Evolutionary conservation across 2,329 filamentous ascomycete genomes (phyloP).

Genomic region (Phyllosticta citribraziliensis): DNA sequence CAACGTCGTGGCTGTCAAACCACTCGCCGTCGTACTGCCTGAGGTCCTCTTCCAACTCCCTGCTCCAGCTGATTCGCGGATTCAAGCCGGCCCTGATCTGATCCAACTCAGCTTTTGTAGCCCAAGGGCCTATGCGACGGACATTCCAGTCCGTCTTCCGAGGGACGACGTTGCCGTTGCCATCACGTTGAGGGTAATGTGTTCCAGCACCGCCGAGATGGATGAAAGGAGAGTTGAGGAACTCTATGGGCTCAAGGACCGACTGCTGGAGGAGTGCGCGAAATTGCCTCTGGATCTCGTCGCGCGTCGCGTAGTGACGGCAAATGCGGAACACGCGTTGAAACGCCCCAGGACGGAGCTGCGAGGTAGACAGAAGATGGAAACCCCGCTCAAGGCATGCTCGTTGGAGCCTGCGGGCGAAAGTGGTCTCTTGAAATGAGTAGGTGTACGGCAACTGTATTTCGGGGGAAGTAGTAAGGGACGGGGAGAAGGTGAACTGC

Average conservation of each 20-base stretch:
- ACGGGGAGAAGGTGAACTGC: slow-evolving; percentile 13
- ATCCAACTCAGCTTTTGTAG: neutral
- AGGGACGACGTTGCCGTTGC: slow-evolving; percentile 27
- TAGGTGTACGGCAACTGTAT: slow-evolving; percentile 41
- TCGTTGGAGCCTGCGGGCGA: slow-evolving; percentile 62
- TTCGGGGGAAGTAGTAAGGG: slow-evolving; percentile 15
- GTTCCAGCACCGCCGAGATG: slow-evolving; percentile 60
- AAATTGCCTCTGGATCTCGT: slow-evolving; percentile 32
- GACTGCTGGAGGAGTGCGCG: slow-evolving; percentile 28
- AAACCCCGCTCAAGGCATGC: slow-evolving; percentile 54
- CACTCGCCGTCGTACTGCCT: slow-evolving; percentile 63
- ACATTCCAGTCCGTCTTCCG: slow-evolving; percentile 23
- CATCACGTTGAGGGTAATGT: slow-evolving; percentile 43
- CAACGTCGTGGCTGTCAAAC: slow-evolving; percentile 67
- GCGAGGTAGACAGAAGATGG: slow-evolving; percentile 43
- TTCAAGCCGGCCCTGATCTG: neutral
- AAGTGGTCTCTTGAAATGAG: slow-evolving; percentile 54
- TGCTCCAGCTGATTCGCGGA: neutral
- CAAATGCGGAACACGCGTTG: slow-evolving; percentile 59
- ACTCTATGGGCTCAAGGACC: slow-evolving; percentile 43
- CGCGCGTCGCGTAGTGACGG: slow-evolving; percentile 44
- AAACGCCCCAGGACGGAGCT: slow-evolving; percentile 19
- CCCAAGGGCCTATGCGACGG: slow-evolving; percentile 20
- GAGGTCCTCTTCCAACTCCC: slow-evolving; percentile 37
- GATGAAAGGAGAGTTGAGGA: slow-evolving; percentile 52